Percentiles rank a stretch among this genome's conserved stretches.
These are phyloP conservation scores for Debaryomyces maramus DNA, from an alignment of 805 yeast species.

Conservation along the genomic window DNA sequence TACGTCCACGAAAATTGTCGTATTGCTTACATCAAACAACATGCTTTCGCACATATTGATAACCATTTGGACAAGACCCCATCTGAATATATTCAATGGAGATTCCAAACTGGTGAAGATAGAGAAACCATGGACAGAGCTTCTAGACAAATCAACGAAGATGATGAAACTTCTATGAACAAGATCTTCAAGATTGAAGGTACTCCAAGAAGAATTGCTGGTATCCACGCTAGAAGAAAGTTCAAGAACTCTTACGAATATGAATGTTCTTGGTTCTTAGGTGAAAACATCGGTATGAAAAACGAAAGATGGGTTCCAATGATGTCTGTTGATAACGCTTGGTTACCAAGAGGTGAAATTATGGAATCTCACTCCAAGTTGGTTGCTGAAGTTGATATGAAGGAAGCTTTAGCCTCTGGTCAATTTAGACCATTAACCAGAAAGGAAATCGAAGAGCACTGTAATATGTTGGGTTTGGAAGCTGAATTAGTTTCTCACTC, in stretches of 20 bases:
- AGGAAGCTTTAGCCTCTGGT: constrained; percentile 99
- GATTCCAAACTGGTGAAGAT: constrained; percentile 99
- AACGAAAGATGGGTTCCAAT: constrained; percentile 99
- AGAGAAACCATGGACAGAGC: constrained; percentile 99
- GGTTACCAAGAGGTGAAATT: constrained; percentile 95
- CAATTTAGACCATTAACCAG: constrained; percentile 99
- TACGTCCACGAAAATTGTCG: constrained; percentile 99
- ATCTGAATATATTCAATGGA: constrained; percentile 99
- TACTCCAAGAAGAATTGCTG: constrained; percentile 95
- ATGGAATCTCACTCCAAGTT: constrained; percentile 95
- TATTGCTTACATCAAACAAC: constrained; percentile 99
- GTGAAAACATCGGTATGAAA: constrained; percentile 99
- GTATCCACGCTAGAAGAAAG: constrained; percentile 96
- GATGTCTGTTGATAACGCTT: constrained; percentile 99
- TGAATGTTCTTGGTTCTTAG: constrained; percentile 95
- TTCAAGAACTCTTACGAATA: constrained; percentile 99
- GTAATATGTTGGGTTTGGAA: constrained; percentile 97
- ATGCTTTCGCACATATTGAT: constrained; percentile 99
- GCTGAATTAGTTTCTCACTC: constrained; percentile 99
- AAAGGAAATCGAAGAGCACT: constrained; percentile 99
- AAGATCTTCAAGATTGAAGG: constrained; percentile 99
- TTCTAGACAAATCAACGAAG: constrained; percentile 95
- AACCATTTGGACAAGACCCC: constrained; percentile 99
- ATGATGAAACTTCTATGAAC: constrained; percentile 98
- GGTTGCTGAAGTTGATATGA: constrained; percentile 99